phyloP scores from a whole-genome alignment of 78 protist species.

The Isochrysis galbana region DNA sequence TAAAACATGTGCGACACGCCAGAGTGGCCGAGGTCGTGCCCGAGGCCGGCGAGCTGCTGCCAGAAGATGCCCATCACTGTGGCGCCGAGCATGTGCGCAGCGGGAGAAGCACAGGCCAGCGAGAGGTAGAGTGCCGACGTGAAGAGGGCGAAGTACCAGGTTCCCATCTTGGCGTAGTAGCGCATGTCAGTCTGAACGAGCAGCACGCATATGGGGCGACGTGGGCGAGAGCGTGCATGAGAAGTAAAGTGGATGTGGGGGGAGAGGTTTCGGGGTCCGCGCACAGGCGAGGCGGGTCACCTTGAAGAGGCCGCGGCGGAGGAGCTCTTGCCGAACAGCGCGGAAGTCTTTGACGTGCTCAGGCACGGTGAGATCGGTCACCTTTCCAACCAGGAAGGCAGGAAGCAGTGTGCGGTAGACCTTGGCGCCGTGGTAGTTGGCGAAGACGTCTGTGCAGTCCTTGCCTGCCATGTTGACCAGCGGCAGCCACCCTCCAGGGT shows the following conservation, averaged over 20 bases:
- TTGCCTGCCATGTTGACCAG: not conserved
- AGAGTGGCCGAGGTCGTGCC: constrained; percentile 22
- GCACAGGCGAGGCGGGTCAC: not conserved
- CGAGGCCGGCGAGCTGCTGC: constrained; percentile 17
- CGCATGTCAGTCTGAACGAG: constrained; percentile 2
- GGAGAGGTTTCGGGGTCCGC: too few relatives aligned
- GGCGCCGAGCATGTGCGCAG: not conserved
- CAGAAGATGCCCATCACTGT: not conserved
- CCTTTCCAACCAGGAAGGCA: not conserved
- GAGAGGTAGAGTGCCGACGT: not conserved
- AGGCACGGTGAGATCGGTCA: not conserved
- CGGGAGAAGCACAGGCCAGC: not conserved
- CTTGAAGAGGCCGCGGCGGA: constrained; percentile 12
- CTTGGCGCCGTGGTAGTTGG: not conserved
- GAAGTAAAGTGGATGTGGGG: too few relatives aligned
- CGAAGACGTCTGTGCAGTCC: constrained; percentile 12
- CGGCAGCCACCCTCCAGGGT: constrained; percentile 53
- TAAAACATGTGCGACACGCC: not conserved
- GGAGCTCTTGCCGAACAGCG: not conserved
- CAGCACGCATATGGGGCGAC: too few relatives aligned
- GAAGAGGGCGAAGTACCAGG: not conserved
- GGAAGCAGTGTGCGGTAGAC: not conserved
- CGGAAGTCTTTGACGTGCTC: constrained; percentile 9
- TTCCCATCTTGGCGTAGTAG: not conserved
- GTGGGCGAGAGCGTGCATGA: too few relatives aligned